phyloP scores from a whole-genome alignment of 2,329 filamentous ascomycete genomes.

The Byssothecium circinans region DNA sequence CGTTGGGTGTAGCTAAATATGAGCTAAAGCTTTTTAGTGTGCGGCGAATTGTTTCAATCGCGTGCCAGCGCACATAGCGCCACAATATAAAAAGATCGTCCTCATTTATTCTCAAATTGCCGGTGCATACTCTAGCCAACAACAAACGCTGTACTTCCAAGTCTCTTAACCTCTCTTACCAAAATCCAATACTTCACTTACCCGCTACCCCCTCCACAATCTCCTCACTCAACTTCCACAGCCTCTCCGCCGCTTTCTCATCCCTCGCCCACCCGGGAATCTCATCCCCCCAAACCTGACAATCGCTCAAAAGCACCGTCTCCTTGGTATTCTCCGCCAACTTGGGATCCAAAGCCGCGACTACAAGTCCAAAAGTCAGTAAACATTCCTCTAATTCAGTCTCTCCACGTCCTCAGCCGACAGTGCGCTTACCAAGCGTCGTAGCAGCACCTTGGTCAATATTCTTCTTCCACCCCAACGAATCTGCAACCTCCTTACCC shows the following conservation, averaged over 20 bases:
- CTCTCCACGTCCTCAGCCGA: too few species aligned
- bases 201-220: conserved; percentile 1
- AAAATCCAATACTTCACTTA: not conserved
- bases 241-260: conserved; percentile 14
- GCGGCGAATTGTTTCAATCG: too few species aligned
- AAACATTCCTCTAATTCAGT: too few species aligned
- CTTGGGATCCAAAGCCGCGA: conserved; percentile 18
- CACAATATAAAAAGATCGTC: too few species aligned
- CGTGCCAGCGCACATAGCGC: too few species aligned
- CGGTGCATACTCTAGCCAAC: too few species aligned
- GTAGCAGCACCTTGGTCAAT: conserved; percentile 18
- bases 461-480: conserved; percentile 5
- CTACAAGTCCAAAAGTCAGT: too few species aligned
- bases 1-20: too few species aligned
- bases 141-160: too few species aligned
- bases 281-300: conserved; percentile 7
- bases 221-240: conserved; percentile 27
- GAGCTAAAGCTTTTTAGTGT: too few species aligned
- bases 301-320: conserved; percentile 9
- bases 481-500: not conserved
- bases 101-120: too few species aligned
- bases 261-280: not conserved
- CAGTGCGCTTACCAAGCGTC: too few species aligned
- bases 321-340: conserved; percentile 7
- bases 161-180: not conserved